Percentiles rank a stretch among this genome's conserved stretches.
These are phyloP conservation scores for Suillus cothurnatus DNA, from an alignment of 768 basidiomycete genomes.

Conservation along the genomic window DNA sequence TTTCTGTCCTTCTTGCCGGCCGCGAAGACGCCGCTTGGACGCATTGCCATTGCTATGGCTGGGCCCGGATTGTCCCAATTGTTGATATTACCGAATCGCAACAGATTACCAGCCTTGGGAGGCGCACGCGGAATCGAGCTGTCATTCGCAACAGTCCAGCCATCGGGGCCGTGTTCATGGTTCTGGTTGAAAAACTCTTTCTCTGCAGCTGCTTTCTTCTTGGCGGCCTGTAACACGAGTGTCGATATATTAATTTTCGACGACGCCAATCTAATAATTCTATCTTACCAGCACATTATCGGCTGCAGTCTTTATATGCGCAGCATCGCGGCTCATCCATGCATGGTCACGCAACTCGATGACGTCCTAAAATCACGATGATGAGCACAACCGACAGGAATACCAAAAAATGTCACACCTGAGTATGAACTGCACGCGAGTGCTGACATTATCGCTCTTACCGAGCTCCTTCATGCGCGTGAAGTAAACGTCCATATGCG, in stretches of 20 bases:
- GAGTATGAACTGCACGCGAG: constrained; percentile 93
- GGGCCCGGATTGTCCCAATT: too few relatives aligned
- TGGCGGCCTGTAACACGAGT: constrained; percentile 60
- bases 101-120: constrained; percentile 74
- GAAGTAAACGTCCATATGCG: constrained; percentile 94
- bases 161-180: constrained; percentile 71
- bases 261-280: not conserved
- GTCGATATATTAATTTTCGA: not conserved
- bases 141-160: constrained; percentile 81
- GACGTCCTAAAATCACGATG: constrained; percentile 61
- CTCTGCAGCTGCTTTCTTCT: constrained; percentile 72
- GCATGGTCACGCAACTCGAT: constrained; percentile 83
- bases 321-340: constrained; percentile 77
- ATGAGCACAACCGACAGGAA: not conserved
- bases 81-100: constrained; percentile 87
- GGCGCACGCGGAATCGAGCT: constrained; percentile 53
- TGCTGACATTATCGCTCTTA: constrained; percentile 71
- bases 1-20: constrained; percentile 70
- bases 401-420: constrained; percentile 51
- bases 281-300: constrained; percentile 54
- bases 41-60: constrained; percentile 65
- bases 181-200: constrained; percentile 62
- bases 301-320: constrained; percentile 86
- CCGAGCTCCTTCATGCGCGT: constrained; percentile 82
- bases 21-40: constrained; percentile 83